phyloP scores from a whole-genome alignment of 495 filamentous ascomycete species.

The Penicillium steckii region DNA sequence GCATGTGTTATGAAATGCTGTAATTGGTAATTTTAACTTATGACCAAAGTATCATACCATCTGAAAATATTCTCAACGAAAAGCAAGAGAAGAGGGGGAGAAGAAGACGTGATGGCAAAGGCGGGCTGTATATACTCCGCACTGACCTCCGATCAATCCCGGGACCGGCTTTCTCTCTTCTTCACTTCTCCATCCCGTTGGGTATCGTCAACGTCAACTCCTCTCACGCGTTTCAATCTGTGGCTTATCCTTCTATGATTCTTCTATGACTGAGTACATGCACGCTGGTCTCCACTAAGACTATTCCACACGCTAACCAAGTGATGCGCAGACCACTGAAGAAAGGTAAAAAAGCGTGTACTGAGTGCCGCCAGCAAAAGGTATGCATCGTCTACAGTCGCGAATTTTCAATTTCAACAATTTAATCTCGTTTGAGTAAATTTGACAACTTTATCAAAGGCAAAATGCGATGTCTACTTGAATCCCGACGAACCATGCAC shows the following conservation, averaged over 20 bases:
- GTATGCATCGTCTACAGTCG: constrained; percentile 7
- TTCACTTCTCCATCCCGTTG: not conserved
- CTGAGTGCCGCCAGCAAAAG: constrained; percentile 48
- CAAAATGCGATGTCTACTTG: constrained; percentile 44
- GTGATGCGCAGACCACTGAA: constrained; percentile 28
- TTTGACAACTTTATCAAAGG: constrained; percentile 14
- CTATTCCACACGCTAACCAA: constrained; percentile 8
- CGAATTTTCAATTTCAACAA: not conserved
- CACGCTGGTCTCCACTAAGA: not conserved
- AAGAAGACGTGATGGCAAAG: not conserved
- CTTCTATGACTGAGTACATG: constrained; percentile 18
- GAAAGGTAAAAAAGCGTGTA: constrained; percentile 45
- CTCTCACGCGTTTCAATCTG: too few species aligned
- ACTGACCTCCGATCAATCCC: constrained; percentile 1
- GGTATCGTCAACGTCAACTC: too few species aligned
- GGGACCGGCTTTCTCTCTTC: not conserved
- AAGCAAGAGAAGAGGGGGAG: not conserved
- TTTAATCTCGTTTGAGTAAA: not conserved
- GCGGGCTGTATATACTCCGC: not conserved
- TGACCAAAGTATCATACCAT: too few species aligned
- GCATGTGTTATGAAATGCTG: too few species aligned
- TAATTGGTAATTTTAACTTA: too few species aligned
- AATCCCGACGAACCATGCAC: constrained; percentile 33
- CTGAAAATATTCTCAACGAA: too few species aligned
- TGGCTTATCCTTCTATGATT: too few species aligned